Conservation (phyloP, 2,329 filamentous ascomycete genomes). For the Botryosphaeria agaves region DNA sequence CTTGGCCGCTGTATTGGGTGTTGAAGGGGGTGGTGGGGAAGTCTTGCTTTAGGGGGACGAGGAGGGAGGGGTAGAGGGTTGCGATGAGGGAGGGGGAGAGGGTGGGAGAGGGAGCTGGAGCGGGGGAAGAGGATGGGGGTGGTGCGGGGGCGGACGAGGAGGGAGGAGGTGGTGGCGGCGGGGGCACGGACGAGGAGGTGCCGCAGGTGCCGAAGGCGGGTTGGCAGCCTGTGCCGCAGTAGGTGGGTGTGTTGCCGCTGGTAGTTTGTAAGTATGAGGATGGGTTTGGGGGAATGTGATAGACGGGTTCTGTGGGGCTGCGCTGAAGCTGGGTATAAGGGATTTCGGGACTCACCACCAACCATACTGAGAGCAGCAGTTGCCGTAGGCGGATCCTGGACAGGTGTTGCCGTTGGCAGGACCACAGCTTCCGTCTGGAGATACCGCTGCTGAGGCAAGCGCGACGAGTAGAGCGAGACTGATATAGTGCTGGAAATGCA, state of each 20-base stretch:
- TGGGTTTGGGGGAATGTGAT: too few relatives aligned
- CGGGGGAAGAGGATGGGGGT: conserved; percentile 55
- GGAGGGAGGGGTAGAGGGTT: conserved; percentile 69
- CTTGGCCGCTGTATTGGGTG: conserved; percentile 73
- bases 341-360: conserved; percentile 15
- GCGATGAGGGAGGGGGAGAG: conserved; percentile 55
- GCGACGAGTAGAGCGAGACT: too few relatives aligned
- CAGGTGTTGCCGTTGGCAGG: conserved; percentile 17
- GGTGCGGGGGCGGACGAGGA: conserved; percentile 64
- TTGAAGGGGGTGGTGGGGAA: conserved; percentile 76
- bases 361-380: conserved; percentile 17
- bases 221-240: too few relatives aligned
- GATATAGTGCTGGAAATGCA: too few relatives aligned
- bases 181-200: too few relatives aligned
- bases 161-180: not conserved
- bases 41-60: conserved; percentile 66
- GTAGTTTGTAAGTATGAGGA: too few relatives aligned
- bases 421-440: conserved; percentile 14
- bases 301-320: too few relatives aligned
- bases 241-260: too few relatives aligned
- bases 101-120: conserved; percentile 44
- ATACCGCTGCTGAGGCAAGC: too few relatives aligned
- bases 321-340: too few relatives aligned
- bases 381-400: conserved; percentile 13
- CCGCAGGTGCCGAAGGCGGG: too few relatives aligned